Evolutionary conservation across 495 filamentous ascomycete genomes (phyloP), one percentile per base, ranked within the genome.

Genomic region (Podospora didyma): DNA sequence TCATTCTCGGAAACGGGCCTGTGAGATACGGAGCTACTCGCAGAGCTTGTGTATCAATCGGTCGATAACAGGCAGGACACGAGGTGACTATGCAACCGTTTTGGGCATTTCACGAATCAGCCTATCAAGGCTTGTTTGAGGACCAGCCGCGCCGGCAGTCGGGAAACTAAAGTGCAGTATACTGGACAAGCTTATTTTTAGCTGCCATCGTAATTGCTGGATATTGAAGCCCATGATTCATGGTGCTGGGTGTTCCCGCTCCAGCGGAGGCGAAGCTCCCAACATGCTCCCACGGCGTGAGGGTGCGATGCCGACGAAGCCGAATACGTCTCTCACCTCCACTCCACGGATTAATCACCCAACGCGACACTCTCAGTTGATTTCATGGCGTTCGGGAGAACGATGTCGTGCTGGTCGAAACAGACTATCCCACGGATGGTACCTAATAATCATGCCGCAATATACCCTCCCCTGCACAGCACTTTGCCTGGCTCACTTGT

Each of bases 131-230:
- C 23, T 46, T 46, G 47, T 53, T 49, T 53, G 48, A 34, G 20
- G 20, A 47, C 48, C 54, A 57, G 57, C 54, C 51, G 52, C 56
- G 37, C 60, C 54, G 51, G 58, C 51, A 49, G 28, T 54, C 54
- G 56, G 60, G 44, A 46, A 57, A 49, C 42, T 49, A 31, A 31
- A 46, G 37, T 20, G 39, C 28, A 34, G 22, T 21, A 34, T 12
- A 51, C 12, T 37, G 2, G 23, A 28, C 51, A 42, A 50, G 39
- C 56, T 61, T 63, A 61, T 63, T 63, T 62, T 61, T 59, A 57
- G 59, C 19, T 16, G 44, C 56, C 11, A 20, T 55, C 26, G 49
- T 51, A 60, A 60, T 57, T 54, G 42, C 37, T 19, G 20, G 24
- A 46, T 54, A 58, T 54, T 57, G 51, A 35, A 50, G 28, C 20